Evolutionary conservation across 2,329 filamentous ascomycete genomes (phyloP), one percentile per base, ranked within the genome.

Genomic region (Aspergillus niger): DNA sequence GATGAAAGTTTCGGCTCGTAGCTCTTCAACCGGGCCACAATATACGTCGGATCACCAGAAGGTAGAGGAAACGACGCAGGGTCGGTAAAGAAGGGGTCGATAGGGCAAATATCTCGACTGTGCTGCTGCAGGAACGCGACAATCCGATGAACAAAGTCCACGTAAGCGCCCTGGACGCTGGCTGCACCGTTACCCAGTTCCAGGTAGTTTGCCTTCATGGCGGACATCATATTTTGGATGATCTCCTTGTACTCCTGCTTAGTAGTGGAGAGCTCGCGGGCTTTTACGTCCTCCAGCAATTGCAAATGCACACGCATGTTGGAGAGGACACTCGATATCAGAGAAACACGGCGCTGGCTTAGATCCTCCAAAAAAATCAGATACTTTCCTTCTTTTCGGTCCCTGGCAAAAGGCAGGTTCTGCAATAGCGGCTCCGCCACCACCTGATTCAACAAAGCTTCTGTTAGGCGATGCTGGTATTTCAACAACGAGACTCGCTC

Each of bases 101-200:
- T 77, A 0, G 80, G 77, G 63, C 80, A 82, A 32, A 88, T 85
- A 17, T 73, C 83, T 32, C 80, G 77, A 1, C 83, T 83, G 64
- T 88, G 82, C 65, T 89, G 84, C 66, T 89, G 86, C 50, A 89
- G 72, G 62, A 83, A 83, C 20, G 82, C 80, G 2, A 89, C 80
- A 2, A 88, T 77, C 15, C 78, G 75, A 60, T 89, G 86, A 5
- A 88, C 85, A 67, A 89, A 88, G 8, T 82, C 78, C 6, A 88
- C 83, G 67, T 89, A 89, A 2, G 80, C 76, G 10, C 85, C 83
- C 52, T 81, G 80, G 3, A 67, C 69, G 48, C 69, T 63, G 26
- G 69, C 66, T 39, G 66, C 58, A 8, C 70, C 69, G 44, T 68
- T 74, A 3, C 79, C 77, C 5, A 86, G 74, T 61, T 86, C 83